Evolutionary conservation across 1,139 yeast genomes (phyloP).

Genomic region (Scheffersomyces illinoinensis): DNA sequence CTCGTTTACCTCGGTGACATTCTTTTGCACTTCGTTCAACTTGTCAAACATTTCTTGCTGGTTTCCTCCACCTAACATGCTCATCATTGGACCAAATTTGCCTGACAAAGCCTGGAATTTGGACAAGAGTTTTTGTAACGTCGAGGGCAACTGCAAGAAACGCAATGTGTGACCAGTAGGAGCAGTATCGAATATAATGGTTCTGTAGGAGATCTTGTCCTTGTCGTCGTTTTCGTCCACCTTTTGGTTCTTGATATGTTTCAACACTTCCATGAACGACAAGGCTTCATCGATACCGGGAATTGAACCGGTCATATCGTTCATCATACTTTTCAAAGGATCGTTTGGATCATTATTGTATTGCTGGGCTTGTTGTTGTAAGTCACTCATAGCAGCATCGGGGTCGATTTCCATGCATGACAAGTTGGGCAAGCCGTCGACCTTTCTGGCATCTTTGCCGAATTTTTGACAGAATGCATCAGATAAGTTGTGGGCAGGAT

Average conservation of each 20-base stretch:
- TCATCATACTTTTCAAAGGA: slow-evolving; percentile 73
- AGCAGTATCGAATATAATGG: slow-evolving; percentile 95
- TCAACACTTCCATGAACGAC: slow-evolving; percentile 95
- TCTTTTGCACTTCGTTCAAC: slow-evolving; percentile 77
- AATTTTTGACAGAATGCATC: slow-evolving; percentile 98
- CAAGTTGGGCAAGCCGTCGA: slow-evolving; percentile 82
- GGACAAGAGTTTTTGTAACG: slow-evolving; percentile 81
- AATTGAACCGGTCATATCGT: slow-evolving; percentile 89
- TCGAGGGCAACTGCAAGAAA: slow-evolving; percentile 89
- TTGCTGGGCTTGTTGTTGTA: slow-evolving; percentile 62
- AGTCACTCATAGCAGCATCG: slow-evolving; percentile 87
- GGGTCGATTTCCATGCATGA: slow-evolving; percentile 99
- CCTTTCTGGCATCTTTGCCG: slow-evolving; percentile 93
- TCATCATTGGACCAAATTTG: slow-evolving; percentile 88
- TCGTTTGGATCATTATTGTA: slow-evolving; percentile 61
- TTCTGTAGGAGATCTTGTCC: slow-evolving; percentile 60
- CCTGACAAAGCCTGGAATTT: slow-evolving; percentile 87
- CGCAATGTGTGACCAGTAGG: slow-evolving; percentile 98
- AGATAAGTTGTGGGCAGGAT: slow-evolving; percentile 95
- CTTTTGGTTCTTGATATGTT: slow-evolving; percentile 85
- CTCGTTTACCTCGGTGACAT: slow-evolving; percentile 84
- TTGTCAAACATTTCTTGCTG: slow-evolving; percentile 81
- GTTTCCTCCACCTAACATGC: slow-evolving; percentile 66
- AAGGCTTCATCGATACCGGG: slow-evolving; percentile 99
- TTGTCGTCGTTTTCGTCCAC: slow-evolving; percentile 29